Percentiles rank a stretch among this genome's conserved stretches.
Evolutionary conservation across 805 yeast species (phyloP).

Genomic region (Metschnikowia lunata): DNA sequence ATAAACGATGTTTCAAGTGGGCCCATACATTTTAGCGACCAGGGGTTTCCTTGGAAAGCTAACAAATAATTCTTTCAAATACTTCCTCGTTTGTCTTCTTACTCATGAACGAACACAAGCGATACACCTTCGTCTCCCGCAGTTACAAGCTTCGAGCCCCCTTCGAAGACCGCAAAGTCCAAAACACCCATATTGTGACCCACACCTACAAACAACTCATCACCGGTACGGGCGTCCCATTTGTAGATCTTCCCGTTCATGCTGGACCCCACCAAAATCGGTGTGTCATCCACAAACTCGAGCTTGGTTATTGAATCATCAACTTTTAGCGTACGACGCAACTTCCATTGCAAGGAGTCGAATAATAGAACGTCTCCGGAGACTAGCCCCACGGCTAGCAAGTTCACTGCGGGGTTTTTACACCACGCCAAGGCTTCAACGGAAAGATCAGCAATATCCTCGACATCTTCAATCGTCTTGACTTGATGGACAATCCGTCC

Average conservation of each 20-base stretch:
- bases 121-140: slow-evolving; percentile 98
- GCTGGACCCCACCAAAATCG: slow-evolving; percentile 62
- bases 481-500: slow-evolving; percentile 68
- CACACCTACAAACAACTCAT: slow-evolving; percentile 67
- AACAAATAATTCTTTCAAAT: too few species aligned
- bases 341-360: slow-evolving; percentile 82
- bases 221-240: slow-evolving; percentile 88
- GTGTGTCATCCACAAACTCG: slow-evolving; percentile 55
- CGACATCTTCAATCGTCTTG: slow-evolving; percentile 55
- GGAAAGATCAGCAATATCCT: slow-evolving; percentile 41
- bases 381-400: slow-evolving; percentile 83
- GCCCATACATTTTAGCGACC: too few species aligned
- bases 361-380: slow-evolving; percentile 80
- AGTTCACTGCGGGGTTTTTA: slow-evolving; percentile 44
- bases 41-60: too few species aligned
- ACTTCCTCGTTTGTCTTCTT: not conserved
- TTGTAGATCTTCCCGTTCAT: slow-evolving; percentile 84
- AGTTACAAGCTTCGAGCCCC: slow-evolving; percentile 69
- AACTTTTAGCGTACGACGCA: slow-evolving; percentile 63
- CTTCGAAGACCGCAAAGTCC: slow-evolving; percentile 68
- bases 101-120: slow-evolving; percentile 47
- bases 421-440: slow-evolving; percentile 76
- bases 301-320: slow-evolving; percentile 86
- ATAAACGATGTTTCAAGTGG: not conserved
- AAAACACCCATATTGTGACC: slow-evolving; percentile 95